Evolutionary conservation across 2,329 filamentous ascomycete genomes (phyloP), one percentile per base, ranked within the genome.

Genomic region (Phialemonium atrogriseum): DNA sequence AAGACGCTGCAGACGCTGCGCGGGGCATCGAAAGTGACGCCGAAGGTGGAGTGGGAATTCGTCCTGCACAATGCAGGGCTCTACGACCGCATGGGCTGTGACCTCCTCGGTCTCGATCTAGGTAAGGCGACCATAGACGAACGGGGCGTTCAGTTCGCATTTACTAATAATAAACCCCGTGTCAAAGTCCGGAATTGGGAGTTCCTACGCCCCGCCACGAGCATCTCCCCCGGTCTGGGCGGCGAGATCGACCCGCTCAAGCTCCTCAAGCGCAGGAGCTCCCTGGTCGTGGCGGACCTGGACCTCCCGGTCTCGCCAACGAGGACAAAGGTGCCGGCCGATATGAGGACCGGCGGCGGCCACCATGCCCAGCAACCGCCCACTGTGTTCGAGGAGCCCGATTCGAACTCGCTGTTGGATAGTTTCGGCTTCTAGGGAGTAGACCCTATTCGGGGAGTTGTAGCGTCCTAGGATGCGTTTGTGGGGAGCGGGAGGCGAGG

Each of bases 51-150:
- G 56, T 94, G 85, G 84, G 76, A 83, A 19, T 94, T 95, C 51
- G 77, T 95, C 1, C 62, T 94, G 14, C 85, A 91, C 45, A 94
- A 85, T 32, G 85, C 87, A 11, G 70, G 77, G 33, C 65, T 91
- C 12, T 96, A 88, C 50, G 82, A 83, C 52, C 80, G 85, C 7
- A 95, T 91, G 88, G 89, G 91, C 4, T 94, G 91, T 50, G 89
- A 95, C 55, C 58, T 94, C 7, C 70, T 96, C 0, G 91, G 88
- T 1, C 64, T 96, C 5, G 85, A 93, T 47, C 64, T 96, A 5
- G 81, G 80, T 83, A 67, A 55, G n/a, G n/a, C n/a, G n/a, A n/a
- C n/a, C n/a, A n/a, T n/a, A n/a, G n/a, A n/a, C n/a, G n/a, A n/a
- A n/a, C n/a, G n/a, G n/a, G n/a, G n/a, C n/a, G n/a, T n/a, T n/a